Percentiles rank a stretch among this genome's conserved stretches.
Evolutionary conservation across 495 filamentous ascomycete genomes (phyloP).

Genomic region (Podospora fimiseda): DNA sequence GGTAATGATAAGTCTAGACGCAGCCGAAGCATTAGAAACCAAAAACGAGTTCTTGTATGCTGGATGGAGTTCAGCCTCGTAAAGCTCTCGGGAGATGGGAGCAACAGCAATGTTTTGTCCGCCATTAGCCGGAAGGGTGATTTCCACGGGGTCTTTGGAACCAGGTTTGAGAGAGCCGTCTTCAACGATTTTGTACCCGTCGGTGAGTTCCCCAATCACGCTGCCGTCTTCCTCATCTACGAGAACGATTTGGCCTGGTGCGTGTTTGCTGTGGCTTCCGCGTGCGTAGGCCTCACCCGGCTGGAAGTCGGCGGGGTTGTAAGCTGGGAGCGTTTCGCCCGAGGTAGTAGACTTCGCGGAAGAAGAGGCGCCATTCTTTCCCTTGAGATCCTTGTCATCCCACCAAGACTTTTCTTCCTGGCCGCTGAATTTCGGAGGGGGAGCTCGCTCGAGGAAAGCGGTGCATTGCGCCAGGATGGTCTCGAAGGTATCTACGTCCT

Average conservation of each 20-base stretch:
- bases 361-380: slow-evolving; percentile 49
- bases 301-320: slow-evolving; percentile 74
- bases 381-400: slow-evolving; percentile 27
- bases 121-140: slow-evolving; percentile 71
- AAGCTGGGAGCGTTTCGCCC: slow-evolving; percentile 46
- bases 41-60: slow-evolving; percentile 81
- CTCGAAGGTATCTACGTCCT: slow-evolving; percentile 94
- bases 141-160: slow-evolving; percentile 90
- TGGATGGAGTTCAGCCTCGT: slow-evolving; percentile 75
- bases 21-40: slow-evolving; percentile 82
- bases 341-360: slow-evolving; percentile 30
- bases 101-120: slow-evolving; percentile 63
- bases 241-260: slow-evolving; percentile 76
- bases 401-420: slow-evolving; percentile 2
- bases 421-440: slow-evolving; percentile 41
- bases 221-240: slow-evolving; percentile 93
- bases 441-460: slow-evolving; percentile 76
- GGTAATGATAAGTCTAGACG: slow-evolving; percentile 89
- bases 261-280: slow-evolving; percentile 43
- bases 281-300: slow-evolving; percentile 71
- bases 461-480: slow-evolving; percentile 94
- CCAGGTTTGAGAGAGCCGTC: slow-evolving; percentile 66
- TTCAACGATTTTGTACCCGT: slow-evolving; percentile 76
- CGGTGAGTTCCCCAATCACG: slow-evolving; percentile 83
- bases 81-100: slow-evolving; percentile 72